Percentiles rank a stretch among this genome's conserved stretches.
Conservation (phyloP, 495 filamentous ascomycete genomes). For the Penicillium lividum region DNA sequence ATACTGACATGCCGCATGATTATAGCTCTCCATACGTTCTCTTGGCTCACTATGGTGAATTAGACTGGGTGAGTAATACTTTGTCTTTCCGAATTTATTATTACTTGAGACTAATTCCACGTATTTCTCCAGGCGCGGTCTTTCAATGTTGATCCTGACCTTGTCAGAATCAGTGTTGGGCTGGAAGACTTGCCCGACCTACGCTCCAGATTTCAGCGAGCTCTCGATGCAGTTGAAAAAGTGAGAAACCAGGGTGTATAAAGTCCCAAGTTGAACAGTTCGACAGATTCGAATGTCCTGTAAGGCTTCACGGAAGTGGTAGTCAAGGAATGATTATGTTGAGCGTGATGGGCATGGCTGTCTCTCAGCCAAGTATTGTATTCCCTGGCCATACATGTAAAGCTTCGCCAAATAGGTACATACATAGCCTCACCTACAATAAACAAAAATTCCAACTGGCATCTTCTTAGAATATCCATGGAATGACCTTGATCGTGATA, state of each 20-base stretch:
- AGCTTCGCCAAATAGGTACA: too few relatives aligned
- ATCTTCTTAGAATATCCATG: too few relatives aligned
- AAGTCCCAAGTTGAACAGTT: not conserved
- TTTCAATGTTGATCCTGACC: conserved; percentile 73
- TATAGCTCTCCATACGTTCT: conserved; percentile 81
- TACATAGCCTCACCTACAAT: too few relatives aligned
- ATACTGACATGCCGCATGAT: not conserved
- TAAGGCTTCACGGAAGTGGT: not conserved
- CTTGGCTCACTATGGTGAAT: conserved; percentile 86
- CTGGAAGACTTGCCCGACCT: conserved; percentile 76
- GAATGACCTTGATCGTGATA: too few relatives aligned
- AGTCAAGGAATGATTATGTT: not conserved
- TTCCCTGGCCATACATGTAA: too few relatives aligned
- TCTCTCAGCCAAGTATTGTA: too few relatives aligned
- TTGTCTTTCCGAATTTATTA: not conserved
- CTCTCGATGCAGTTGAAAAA: conserved; percentile 46
- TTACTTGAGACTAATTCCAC: conserved; percentile 7
- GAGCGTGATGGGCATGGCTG: not conserved
- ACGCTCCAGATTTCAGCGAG: conserved; percentile 45
- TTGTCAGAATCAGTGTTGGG: conserved; percentile 88
- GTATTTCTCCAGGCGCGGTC: conserved; percentile 56
- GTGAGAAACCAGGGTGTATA: conserved; percentile 13
- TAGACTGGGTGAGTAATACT: conserved; percentile 71
- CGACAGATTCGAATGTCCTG: too few relatives aligned
- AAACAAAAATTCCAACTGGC: too few relatives aligned